Evolutionary conservation across 2,329 filamentous ascomycete genomes (phyloP), one percentile per base, ranked within the genome.

Genomic region (Sphaceloma murrayae): DNA sequence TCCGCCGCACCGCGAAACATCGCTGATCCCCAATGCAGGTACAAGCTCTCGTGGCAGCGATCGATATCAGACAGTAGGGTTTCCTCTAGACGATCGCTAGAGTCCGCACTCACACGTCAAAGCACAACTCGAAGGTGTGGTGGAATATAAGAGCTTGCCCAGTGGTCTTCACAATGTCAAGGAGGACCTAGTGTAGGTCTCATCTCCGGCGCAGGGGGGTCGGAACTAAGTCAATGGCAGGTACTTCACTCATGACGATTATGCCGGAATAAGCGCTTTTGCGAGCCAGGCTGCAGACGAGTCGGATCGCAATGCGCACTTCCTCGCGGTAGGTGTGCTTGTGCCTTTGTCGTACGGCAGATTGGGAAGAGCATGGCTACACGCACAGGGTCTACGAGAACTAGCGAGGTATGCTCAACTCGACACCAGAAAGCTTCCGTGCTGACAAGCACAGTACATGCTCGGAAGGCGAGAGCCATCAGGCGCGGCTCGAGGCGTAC

Each of bases 61-160:
- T 77, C 81, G 9, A 65, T 77, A 1, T 70, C 78, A 10, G 79
- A 77, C 38, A 73, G 89, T 65, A 72, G 75, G 63, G 59, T 17
- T 4, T 3, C 3, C 3, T 17, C n/a, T n/a, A n/a, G n/a, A n/a
- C n/a, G n/a, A n/a, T n/a, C n/a, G n/a, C n/a, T n/a, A n/a, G n/a
- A n/a, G n/a, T n/a, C n/a, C n/a, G n/a, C n/a, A 32, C 21, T 34
- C 8, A 38, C 10, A 10, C 13, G 2, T 2, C 11, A 47, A 46
- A 74, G 70, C 77, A 30, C 62, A 71, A 34, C 74, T 96, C 38
- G 85, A 94, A 54, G 86, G 86, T 45, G 78, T 83, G 17, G 86
- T 95, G 56, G 91, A 98, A 65, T 98, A 87, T 74, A 96, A 95
- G 66, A 93, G 86, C 49, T 73, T 98, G 34, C 91, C 91, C 2